Evolutionary conservation across 768 basidiomycete genomes (phyloP).

Genomic region (Mycena olivaceomarginata): DNA sequence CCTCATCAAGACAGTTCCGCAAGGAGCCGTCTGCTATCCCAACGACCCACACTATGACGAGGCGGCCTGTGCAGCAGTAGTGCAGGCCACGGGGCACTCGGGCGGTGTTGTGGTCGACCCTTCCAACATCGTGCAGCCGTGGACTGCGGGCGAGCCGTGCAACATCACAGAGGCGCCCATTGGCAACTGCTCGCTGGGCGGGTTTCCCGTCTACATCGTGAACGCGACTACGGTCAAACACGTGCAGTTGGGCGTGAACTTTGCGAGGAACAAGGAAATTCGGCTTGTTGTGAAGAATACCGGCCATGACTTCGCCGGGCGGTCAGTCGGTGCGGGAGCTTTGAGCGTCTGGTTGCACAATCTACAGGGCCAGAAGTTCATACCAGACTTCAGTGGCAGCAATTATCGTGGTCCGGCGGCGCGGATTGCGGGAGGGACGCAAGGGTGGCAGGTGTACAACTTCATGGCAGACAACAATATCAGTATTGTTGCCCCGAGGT

Average conservation of each 20-base stretch:
- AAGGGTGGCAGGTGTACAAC: slow-evolving; percentile 22
- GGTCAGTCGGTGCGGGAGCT: slow-evolving; percentile 5
- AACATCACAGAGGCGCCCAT: slow-evolving; percentile 7
- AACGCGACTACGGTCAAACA: slow-evolving; percentile 18
- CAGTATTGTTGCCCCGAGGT: slow-evolving; percentile 18
- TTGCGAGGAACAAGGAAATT: slow-evolving; percentile 13
- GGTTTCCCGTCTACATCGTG: slow-evolving; percentile 20
- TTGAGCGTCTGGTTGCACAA: slow-evolving; percentile 22
- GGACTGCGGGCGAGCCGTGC: no score
- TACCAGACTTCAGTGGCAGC: slow-evolving; percentile 20
- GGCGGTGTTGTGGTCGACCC: slow-evolving; percentile 16
- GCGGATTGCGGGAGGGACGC: slow-evolving; percentile 24
- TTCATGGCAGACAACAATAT: slow-evolving; percentile 25
- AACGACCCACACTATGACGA: neutral
- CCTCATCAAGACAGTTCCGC: slow-evolving; percentile 9
- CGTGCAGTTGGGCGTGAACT: slow-evolving; percentile 7
- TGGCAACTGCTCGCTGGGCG: slow-evolving; percentile 26
- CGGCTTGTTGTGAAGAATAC: slow-evolving; percentile 22
- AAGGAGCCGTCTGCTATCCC: slow-evolving; percentile 12
- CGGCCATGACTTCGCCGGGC: slow-evolving; percentile 22
- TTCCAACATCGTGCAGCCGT: slow-evolving; percentile 15
- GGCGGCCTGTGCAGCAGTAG: slow-evolving; percentile 12
- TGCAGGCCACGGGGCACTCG: neutral
- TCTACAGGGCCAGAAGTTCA: slow-evolving; percentile 14
- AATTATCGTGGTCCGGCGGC: slow-evolving; percentile 14